Evolutionary conservation across 2,329 filamentous ascomycete species (phyloP), one percentile per base, ranked within the genome.

Genomic region (Nannizzia gypsea): DNA sequence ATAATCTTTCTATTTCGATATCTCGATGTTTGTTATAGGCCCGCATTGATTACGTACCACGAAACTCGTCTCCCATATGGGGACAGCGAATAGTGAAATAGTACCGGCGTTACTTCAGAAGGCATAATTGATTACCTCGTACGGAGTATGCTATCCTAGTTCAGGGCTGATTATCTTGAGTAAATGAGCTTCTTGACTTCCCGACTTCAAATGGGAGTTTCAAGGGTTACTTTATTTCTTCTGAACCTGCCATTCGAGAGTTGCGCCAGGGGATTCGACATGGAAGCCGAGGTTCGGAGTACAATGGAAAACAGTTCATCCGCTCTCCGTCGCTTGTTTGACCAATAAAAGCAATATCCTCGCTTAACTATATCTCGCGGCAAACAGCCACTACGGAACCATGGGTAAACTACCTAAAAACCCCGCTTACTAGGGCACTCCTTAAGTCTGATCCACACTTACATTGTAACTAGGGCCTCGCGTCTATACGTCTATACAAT

Each of bases 11-110:
- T 42, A 28, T 22, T 28, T 5, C 20, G 46, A 8, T 15, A 20
- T 40, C 8, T 36, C n/a, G 3, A 40, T 34, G n/a, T 17, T 38
- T 11, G 13, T 24, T 42, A 34, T 13, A 15, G n/a, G 4, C 38
- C 6, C n/a, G 3, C 11, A 22, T 22, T 46, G 11, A 11, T 6
- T 56, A 64, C 59, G 26, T 31, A 64, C 63, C 63, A 88, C 26
- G 80, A 72, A 28, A 89, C 71, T 61, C 84, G 76, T 59, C 78
- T 78, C 6, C 84, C 85, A 66, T 82, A 88, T 0, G 85, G 85
- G 9, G 85, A 88, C 66, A 76, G 78, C 0, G 76, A 69, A 69
- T 89, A 89, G 70, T 87, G 84, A 69, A 85, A 88, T 1, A 89
- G 67, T 6, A 87, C 74, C 20, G 86, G 79, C n/a, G 72, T 48